These are phyloP conservation scores for Eucalyptus coolabah DNA, from an alignment of 345 rosid species.

Conservation along the genomic window DNA sequence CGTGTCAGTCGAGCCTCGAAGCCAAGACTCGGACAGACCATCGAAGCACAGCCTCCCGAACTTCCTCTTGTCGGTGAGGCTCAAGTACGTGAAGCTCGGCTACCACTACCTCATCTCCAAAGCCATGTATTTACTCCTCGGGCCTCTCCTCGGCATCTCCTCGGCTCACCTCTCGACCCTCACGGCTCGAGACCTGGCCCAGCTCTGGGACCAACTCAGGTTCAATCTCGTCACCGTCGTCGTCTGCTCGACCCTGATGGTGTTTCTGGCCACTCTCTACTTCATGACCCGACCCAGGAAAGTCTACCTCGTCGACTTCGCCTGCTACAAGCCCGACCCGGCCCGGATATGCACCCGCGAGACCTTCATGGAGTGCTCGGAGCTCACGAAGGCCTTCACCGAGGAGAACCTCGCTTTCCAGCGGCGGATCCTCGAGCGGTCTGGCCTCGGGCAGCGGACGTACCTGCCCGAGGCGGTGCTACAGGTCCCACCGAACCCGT, in stretches of 20 bases:
- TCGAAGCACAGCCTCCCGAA: constrained; percentile 1
- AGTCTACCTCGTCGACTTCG: constrained; percentile 14
- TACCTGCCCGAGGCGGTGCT: constrained; percentile 9
- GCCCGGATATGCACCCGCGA: constrained; percentile 3
- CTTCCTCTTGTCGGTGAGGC: constrained; percentile 5
- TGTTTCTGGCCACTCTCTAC: not conserved
- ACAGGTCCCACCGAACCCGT: not conserved
- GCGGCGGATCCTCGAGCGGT: constrained; percentile 14
- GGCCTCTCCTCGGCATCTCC: not conserved
- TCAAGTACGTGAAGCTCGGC: constrained; percentile 25
- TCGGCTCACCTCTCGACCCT: constrained; percentile 1
- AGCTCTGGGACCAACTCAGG: not conserved
- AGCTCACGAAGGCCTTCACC: not conserved
- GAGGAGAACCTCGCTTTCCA: constrained; percentile 15
- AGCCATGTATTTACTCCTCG: constrained; percentile 5
- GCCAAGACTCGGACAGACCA: not conserved
- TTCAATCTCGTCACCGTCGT: not conserved
- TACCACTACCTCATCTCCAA: constrained; percentile 24
- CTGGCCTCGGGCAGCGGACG: constrained; percentile 16
- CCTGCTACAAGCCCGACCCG: constrained; percentile 21
- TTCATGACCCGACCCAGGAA: constrained; percentile 6
- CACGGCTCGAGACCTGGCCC: not conserved
- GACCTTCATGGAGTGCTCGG: not conserved
- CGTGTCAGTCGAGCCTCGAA: not conserved
- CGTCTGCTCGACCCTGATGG: not conserved